A percentile compares a stretch with the other conserved stretches of the same genome.
Conservation (phyloP, 495 filamentous ascomycete genomes). For the Neurospora intermedia region DNA sequence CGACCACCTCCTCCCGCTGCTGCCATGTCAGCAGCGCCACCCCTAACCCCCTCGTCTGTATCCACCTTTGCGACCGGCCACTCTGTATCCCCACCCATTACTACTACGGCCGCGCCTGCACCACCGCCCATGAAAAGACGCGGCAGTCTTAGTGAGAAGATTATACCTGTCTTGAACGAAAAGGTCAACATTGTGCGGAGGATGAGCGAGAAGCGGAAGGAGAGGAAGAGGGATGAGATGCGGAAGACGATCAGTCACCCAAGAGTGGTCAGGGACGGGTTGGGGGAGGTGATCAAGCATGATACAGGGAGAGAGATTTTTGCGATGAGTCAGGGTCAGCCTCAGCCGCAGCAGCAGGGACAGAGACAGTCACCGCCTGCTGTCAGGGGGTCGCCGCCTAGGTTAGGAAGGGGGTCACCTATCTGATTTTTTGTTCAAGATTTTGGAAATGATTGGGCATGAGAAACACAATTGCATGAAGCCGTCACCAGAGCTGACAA, state of each 20-base stretch:
- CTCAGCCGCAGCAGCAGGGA: neutral
- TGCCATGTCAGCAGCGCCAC: neutral
- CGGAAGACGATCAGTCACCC: constrained; percentile 54
- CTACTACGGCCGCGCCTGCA: neutral
- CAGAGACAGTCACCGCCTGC: neutral
- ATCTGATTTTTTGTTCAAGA: neutral
- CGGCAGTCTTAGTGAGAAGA: constrained; percentile 6
- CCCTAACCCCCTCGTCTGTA: neutral
- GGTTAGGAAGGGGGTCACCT: neutral
- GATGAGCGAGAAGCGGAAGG: constrained; percentile 49
- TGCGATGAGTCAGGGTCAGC: neutral
- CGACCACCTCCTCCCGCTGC: neutral
- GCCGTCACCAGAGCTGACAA: neutral
- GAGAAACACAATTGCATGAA: neutral
- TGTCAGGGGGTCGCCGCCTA: neutral
- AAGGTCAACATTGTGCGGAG: constrained; percentile 41
- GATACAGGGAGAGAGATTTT: constrained; percentile 11
- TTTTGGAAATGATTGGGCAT: neutral
- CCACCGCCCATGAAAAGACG: neutral
- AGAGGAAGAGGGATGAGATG: constrained; percentile 54
- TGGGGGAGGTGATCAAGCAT: constrained; percentile 39
- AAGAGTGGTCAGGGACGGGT: constrained; percentile 37
- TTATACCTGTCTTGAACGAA: constrained; percentile 25
- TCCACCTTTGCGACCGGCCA: neutral
- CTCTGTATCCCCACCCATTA: neutral